phyloP scores from a whole-genome alignment of 352 stramenopile species.

The Discostella stelligera region DNA sequence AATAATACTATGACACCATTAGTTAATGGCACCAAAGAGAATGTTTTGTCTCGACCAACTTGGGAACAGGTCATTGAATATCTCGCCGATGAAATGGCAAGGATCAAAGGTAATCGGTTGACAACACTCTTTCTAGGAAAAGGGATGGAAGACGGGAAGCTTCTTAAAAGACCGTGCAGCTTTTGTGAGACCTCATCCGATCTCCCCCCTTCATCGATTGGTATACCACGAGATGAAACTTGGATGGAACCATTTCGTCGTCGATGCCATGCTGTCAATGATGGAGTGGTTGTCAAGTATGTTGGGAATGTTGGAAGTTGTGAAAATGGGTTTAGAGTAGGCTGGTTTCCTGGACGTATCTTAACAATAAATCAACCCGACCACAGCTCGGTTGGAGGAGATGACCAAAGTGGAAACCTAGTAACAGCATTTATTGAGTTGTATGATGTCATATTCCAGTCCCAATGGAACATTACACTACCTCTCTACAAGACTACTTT shows the following conservation, averaged over 20 bases:
- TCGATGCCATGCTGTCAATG: conserved; percentile 24
- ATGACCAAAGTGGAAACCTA: background rate
- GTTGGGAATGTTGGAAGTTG: conserved; percentile 8
- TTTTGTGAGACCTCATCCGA: conserved; percentile 23
- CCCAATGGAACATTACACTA: conserved; percentile 26
- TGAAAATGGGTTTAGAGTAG: conserved; percentile 12
- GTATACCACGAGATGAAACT: conserved; percentile 36
- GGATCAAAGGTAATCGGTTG: conserved; percentile 41
- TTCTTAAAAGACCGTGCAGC: conserved; percentile 28
- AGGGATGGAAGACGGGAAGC: conserved; percentile 37
- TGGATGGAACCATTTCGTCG: conserved; percentile 44
- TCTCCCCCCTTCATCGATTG: background rate
- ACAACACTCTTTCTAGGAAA: conserved; percentile 41
- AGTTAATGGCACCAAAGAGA: background rate
- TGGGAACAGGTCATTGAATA: conserved; percentile 54
- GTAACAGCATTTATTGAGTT: conserved; percentile 23
- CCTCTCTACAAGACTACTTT: background rate
- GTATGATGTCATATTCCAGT: conserved; percentile 30
- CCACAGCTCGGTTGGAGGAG: background rate
- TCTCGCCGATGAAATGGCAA: conserved; percentile 47
- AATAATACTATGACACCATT: background rate
- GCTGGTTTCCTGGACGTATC: conserved; percentile 42
- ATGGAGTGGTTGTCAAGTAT: conserved; percentile 46
- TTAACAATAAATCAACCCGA: conserved; percentile 12
- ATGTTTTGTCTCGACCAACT: conserved; percentile 18